A percentile compares a stretch with the other conserved stretches of the same genome.
Evolutionary conservation across 371 early-diverging fungal genomes (phyloP).

Genomic region (Apophysomyces sp.): DNA sequence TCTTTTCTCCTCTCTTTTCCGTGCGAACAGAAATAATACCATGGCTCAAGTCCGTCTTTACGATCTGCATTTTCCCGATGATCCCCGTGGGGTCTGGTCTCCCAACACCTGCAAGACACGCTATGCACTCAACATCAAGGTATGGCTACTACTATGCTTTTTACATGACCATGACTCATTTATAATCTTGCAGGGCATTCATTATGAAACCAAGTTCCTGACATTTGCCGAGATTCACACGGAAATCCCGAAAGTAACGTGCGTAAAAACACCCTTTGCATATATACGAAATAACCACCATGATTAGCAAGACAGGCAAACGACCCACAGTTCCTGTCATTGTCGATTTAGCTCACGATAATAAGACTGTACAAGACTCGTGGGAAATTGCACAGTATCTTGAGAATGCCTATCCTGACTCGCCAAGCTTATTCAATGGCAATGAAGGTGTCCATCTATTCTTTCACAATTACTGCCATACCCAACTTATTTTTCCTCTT

Average conservation of each 20-base stretch:
- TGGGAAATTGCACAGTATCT: constrained; percentile 21
- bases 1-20: background rate
- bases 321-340: constrained; percentile 18
- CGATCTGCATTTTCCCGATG: constrained; percentile 7
- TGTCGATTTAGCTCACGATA: constrained; percentile 7
- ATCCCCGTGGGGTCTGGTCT: constrained; percentile 9
- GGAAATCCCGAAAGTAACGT: constrained; percentile 12
- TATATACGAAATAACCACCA: no score
- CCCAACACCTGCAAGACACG: constrained; percentile 25
- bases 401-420: constrained; percentile 17
- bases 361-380: constrained; percentile 17
- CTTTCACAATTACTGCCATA: constrained; percentile 11
- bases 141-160: background rate
- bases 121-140: constrained; percentile 21
- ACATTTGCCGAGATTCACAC: constrained; percentile 1
- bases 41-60: constrained; percentile 17
- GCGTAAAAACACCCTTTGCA: background rate
- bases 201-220: constrained; percentile 12
- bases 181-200: constrained; percentile 9
- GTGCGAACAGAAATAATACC: background rate
- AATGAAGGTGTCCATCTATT: constrained; percentile 13
- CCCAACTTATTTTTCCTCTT: background rate
- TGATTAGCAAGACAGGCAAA: constrained; percentile 11
- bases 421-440: background rate
- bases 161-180: background rate